These are phyloP conservation scores for Malus hybrid DNA, from an alignment of 331 rosid species.

Conservation along the genomic window DNA sequence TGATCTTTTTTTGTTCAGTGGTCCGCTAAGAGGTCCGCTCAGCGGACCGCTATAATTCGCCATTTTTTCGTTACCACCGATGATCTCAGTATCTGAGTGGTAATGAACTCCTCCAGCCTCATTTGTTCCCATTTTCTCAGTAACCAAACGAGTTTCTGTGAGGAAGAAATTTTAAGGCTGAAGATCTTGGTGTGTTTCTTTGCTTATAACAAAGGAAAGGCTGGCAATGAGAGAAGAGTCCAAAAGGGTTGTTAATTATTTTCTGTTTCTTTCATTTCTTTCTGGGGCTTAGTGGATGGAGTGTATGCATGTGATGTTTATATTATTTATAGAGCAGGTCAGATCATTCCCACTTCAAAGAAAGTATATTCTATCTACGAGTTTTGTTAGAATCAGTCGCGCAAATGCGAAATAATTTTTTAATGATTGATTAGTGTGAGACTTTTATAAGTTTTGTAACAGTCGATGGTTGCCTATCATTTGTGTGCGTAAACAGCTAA, in stretches of 20 bases:
- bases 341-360: not conserved
- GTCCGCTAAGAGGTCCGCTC: conserved; percentile 29
- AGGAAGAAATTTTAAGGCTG: not conserved
- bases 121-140: not conserved
- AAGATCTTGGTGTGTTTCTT: not conserved
- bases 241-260: not conserved
- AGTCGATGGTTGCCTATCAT: not conserved
- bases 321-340: not conserved
- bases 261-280: not conserved
- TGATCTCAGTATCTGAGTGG: not conserved
- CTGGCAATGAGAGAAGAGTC: not conserved
- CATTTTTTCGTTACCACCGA: not conserved
- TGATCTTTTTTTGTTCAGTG: not conserved
- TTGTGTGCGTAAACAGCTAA: not conserved
- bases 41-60: not conserved
- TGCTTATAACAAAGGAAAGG: not conserved
- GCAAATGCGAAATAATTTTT: too few species aligned
- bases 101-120: not conserved
- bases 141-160: not conserved
- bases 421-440: too few species aligned
- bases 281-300: not conserved
- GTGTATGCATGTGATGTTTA: not conserved
- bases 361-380: not conserved
- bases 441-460: too few species aligned
- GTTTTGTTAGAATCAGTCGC: not conserved